phyloP scores from a whole-genome alignment of 345 rosid species.

The Eucalyptus pauciflora region DNA sequence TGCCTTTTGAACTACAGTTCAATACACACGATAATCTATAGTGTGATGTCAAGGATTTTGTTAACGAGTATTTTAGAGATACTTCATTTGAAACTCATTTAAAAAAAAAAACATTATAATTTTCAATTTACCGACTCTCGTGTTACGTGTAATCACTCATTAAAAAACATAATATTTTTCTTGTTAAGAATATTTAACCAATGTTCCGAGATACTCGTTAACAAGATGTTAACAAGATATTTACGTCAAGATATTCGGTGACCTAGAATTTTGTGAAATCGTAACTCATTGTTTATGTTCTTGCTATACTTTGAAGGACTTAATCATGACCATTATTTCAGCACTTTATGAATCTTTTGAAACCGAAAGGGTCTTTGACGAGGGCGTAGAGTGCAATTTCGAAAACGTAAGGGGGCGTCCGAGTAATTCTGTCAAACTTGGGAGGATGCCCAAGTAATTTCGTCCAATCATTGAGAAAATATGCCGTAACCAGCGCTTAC shows the following conservation, averaged over 20 bases:
- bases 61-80: accelerated
- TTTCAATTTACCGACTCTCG: not conserved
- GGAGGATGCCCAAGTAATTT: not conserved
- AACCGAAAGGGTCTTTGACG: not conserved
- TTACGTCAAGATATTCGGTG: not conserved
- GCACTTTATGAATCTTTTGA: not conserved
- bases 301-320: not conserved
- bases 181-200: not conserved
- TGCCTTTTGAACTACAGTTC: not conserved
- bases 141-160: not conserved
- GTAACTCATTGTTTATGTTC: not conserved
- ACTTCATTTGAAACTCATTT: not conserved
- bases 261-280: not conserved
- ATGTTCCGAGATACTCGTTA: accelerated
- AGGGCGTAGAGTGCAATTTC: not conserved
- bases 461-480: not conserved
- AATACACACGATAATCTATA: not conserved
- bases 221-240: accelerated
- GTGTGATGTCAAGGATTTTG: not conserved
- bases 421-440: not conserved
- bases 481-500: not conserved
- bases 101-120: accelerated
- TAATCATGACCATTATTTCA: not conserved
- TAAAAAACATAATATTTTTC: not conserved
- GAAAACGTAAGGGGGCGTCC: not conserved